Evolutionary conservation across 2,329 filamentous ascomycete genomes (phyloP), one percentile per base, ranked within the genome.

Genomic region (Allantophomopsis lycopodina): DNA sequence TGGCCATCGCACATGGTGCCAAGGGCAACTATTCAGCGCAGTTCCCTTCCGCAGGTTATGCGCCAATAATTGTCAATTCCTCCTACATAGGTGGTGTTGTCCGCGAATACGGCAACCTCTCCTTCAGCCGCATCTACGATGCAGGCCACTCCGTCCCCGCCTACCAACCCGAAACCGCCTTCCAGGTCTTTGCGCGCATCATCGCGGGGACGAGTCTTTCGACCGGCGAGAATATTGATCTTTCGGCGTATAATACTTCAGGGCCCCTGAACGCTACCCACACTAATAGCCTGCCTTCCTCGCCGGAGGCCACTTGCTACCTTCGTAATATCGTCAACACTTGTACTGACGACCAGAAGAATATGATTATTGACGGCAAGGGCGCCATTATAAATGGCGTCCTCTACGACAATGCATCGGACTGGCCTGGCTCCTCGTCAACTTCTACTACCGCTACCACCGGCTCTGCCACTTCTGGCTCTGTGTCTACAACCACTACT

Each of bases 101-200:
- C 0, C 72, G 83, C 4, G 83, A 91, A 56, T 83, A 75, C 50
- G 83, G 80, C 10, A 88, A 88, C 48, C 68, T 83, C 40, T 76
- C 70, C 13, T 83, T 83, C 54, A 73, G 72, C 40, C 68, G 78
- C 7, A 65, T 83, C 36, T 82, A 77, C 54, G 71, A 81, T 49
- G 67, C 76, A 13, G 77, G 79, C 2, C 78, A 83, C 50, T 80
- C 81, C 49, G 63, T 71, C 2, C 66, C 66, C 12, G 61, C 65
- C 0, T 74, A 73, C 47, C 68, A 74, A 47, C 71, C 71, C 0
- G 60, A 73, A 46, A 69, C 68, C 0, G 61, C 66, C 2, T 71
- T 66, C 38, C 57, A 67, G 43, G 66, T 76, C 36, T 75, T 76
- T 52, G 67, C 71, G 20, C 68, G 78, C 21, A 72, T 76, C 35